Conservation (phyloP, 495 filamentous ascomycete genomes). For the Aspergillus carlsbadensis region DNA sequence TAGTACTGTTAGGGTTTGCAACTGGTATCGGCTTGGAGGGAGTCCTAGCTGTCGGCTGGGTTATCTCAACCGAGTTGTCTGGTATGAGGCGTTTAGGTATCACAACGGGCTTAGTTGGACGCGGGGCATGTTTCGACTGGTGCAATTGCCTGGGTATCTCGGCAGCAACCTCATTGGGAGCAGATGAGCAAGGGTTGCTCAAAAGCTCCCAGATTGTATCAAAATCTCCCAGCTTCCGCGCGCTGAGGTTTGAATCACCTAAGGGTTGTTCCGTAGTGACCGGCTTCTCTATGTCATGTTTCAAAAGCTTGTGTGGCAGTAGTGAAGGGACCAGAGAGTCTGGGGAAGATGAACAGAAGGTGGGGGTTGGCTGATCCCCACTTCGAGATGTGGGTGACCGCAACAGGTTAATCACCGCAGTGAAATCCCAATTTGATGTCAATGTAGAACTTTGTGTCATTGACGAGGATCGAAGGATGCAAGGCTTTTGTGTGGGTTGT, state of each 20-base stretch:
- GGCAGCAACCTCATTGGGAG: not conserved
- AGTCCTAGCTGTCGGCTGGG: constrained; percentile 10
- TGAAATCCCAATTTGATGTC: constrained; percentile 47
- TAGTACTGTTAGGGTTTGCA: constrained; percentile 9
- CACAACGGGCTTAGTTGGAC: constrained; percentile 8
- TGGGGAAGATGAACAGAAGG: constrained; percentile 12
- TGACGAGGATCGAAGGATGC: constrained; percentile 17
- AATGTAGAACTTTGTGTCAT: constrained; percentile 26
- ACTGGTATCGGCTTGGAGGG: constrained; percentile 13
- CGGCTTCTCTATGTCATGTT: constrained; percentile 6
- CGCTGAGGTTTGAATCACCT: constrained; percentile 3
- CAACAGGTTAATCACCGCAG: constrained; percentile 49
- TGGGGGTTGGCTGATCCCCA: constrained; percentile 10
- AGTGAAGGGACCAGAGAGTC: constrained; percentile 2
- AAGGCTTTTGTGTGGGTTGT: not conserved
- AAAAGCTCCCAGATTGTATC: constrained; percentile 38
- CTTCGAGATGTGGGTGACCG: constrained; percentile 33
- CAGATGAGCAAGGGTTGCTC: constrained; percentile 4
- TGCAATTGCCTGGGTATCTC: not conserved
- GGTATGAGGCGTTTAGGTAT: constrained; percentile 20
- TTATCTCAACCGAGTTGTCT: not conserved
- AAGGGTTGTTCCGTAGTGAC: not conserved
- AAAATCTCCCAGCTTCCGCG: constrained; percentile 39
- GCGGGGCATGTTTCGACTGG: not conserved
- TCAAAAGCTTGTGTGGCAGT: constrained; percentile 2